These are phyloP conservation scores for Leccinum fibrillosum DNA, from an alignment of 768 basidiomycete genomes.

Conservation along the genomic window DNA sequence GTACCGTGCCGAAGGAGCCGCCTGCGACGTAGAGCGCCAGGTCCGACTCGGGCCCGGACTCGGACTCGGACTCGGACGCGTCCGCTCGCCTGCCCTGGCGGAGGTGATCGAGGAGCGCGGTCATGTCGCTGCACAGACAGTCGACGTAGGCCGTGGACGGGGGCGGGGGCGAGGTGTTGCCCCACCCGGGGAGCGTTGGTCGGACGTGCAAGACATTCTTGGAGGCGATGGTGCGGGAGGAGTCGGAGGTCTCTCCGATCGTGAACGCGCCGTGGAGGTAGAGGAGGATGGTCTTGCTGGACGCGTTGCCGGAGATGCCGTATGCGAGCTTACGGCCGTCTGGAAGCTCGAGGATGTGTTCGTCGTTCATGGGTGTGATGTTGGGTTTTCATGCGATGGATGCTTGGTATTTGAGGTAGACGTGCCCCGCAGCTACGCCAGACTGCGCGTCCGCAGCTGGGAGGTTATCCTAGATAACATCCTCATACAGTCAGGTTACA, in stretches of 20 bases:
- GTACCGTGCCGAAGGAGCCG: conserved; percentile 51
- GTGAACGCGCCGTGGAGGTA: conserved; percentile 57
- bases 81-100: background rate
- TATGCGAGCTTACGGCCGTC: conserved; percentile 53
- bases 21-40: conserved; percentile 47
- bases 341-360: conserved; percentile 21
- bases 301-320: conserved; percentile 47
- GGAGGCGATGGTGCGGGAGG: conserved; percentile 35
- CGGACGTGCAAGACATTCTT: conserved; percentile 44
- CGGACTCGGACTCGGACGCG: background rate
- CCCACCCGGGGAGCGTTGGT: conserved; percentile 60
- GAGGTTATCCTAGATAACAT: background rate
- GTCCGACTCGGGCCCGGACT: background rate
- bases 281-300: conserved; percentile 47
- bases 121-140: conserved; percentile 42
- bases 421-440: background rate
- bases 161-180: conserved; percentile 44
- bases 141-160: conserved; percentile 36
- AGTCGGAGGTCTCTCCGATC: conserved; percentile 40
- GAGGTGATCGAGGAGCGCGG: conserved; percentile 46
- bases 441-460: background rate
- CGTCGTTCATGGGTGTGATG: conserved; percentile 7
- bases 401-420: background rate
- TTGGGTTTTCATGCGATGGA: background rate
- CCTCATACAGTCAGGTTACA: background rate